Evolutionary conservation across 192 early-diverging fungal genomes (phyloP), one percentile per base, ranked within the genome.

Genomic region (Coemansia furcata): DNA sequence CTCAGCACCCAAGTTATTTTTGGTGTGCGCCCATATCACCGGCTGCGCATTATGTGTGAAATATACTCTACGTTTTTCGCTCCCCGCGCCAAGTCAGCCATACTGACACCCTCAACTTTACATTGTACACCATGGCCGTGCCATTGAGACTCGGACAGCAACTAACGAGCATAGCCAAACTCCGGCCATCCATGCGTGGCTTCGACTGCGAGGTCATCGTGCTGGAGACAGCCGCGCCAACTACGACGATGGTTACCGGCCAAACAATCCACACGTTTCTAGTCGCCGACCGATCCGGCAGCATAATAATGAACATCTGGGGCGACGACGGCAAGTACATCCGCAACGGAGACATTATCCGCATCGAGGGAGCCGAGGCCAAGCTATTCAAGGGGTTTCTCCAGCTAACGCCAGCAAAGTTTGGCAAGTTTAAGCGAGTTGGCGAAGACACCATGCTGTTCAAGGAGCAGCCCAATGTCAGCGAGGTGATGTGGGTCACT

Each of bases 181-280:
- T 91, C 42, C 76, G 83, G 33, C 86, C 88, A 6, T 74, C 72
- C 26, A 84, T 88, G 83, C 81, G 86, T 6, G 84, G 84, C 8
- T 83, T 89, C 49, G 84, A 87, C 63, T 83, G 86, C 67, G 88
- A 91, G 46, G 85, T 87, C 42, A 87, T 91, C 59, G 80, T 91
- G 15, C 74, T 91, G 6, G 85, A 91, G 39, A 84, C 85, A 60
- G 80, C 80, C n/a, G 32, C 74, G 36, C 85, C 86, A 21, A 75
- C 66, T 4, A 78, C 67, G 6, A 87, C 84, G 7, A 73, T 86
- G 62, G 23, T 26, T 26, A 26, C 23, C 1, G 71, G 82, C 23
- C 81, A 85, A 26, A 79, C 78, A 7, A 82, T 89, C 60, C 75
- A 87, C 42, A 86, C 77, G n/a, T 88, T 85, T 65, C 69, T 86